phyloP scores from a whole-genome alignment of 2,329 filamentous ascomycete species.

The Ophiostoma pallidulum region DNA sequence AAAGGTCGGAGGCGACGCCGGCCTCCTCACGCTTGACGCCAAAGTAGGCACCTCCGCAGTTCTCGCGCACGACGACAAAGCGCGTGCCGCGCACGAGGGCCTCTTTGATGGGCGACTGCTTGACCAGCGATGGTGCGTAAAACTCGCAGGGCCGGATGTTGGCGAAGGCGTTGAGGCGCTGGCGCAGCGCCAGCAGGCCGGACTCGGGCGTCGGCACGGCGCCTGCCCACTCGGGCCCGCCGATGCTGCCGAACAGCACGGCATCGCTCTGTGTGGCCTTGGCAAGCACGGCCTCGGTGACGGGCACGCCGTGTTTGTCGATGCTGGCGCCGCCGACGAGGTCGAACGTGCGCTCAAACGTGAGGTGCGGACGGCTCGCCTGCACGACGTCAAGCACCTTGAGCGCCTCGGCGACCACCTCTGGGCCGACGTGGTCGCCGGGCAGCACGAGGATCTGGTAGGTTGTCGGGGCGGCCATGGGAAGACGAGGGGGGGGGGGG shows the following conservation, averaged over 20 bases:
- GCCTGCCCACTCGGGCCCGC: slow-evolving; percentile 37
- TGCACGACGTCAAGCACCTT: slow-evolving; percentile 36
- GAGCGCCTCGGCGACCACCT: slow-evolving; percentile 36
- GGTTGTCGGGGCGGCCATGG: slow-evolving; percentile 3
- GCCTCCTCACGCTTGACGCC: slow-evolving; percentile 35
- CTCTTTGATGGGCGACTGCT: slow-evolving; percentile 31
- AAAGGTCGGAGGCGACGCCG: slow-evolving; percentile 37
- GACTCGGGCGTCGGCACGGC: slow-evolving; percentile 34
- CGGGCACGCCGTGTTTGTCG: slow-evolving; percentile 33
- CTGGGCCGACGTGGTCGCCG: slow-evolving; percentile 38
- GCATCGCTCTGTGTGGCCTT: slow-evolving; percentile 33
- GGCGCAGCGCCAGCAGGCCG: slow-evolving; percentile 33
- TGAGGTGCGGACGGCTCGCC: slow-evolving; percentile 21
- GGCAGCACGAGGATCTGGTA: slow-evolving; percentile 34
- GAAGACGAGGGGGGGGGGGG: no score
- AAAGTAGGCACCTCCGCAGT: slow-evolving; percentile 42
- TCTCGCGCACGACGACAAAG: slow-evolving; percentile 41
- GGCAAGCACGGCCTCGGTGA: slow-evolving; percentile 34
- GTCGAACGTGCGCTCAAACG: slow-evolving; percentile 21
- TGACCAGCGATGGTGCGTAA: slow-evolving; percentile 31
- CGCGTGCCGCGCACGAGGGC: slow-evolving; percentile 35
- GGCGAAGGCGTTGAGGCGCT: slow-evolving; percentile 36
- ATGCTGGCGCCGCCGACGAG: slow-evolving; percentile 30
- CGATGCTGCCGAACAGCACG: slow-evolving; percentile 38
- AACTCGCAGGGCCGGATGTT: slow-evolving; percentile 41